Evolutionary conservation across 2,329 filamentous ascomycete species (phyloP).

Genomic region (Aspergillus terreus): DNA sequence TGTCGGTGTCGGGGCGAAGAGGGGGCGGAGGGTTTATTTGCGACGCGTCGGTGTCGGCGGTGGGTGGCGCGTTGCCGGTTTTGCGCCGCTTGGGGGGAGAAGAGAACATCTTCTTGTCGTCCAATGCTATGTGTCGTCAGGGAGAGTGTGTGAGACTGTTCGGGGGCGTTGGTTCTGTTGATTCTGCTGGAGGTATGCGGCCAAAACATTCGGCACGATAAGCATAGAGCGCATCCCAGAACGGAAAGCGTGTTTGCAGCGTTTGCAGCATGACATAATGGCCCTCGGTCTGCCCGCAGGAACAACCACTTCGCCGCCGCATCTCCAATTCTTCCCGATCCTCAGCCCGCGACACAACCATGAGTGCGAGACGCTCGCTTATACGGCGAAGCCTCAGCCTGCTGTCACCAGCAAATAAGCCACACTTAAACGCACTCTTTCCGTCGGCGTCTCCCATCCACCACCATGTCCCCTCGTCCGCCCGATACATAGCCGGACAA

Average conservation of each 20-base stretch:
- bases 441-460: conserved; percentile 2
- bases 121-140: background rate
- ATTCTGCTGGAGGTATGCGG: no score
- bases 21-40: conserved; percentile 30
- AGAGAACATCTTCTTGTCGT: conserved; percentile 20
- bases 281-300: background rate
- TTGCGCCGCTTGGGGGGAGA: conserved; percentile 63
- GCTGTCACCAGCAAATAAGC: background rate
- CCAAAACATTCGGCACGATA: background rate
- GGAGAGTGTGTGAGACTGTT: background rate
- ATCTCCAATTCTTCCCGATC: conserved; percentile 9
- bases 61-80: conserved; percentile 53
- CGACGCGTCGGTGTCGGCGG: conserved; percentile 38
- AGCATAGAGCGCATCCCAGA: background rate
- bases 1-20: conserved; percentile 16
- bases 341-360: conserved; percentile 13
- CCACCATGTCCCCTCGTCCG: conserved; percentile 16
- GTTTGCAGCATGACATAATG: conserved; percentile 39
- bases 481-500: conserved; percentile 19
- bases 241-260: conserved; percentile 27
- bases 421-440: background rate
- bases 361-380: conserved; percentile 18
- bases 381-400: conserved; percentile 4
- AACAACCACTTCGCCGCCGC: conserved; percentile 6
- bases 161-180: background rate